These are phyloP conservation scores for Rhizophagus clarus DNA, from an alignment of 192 early-diverging fungal genomes.

Conservation along the genomic window DNA sequence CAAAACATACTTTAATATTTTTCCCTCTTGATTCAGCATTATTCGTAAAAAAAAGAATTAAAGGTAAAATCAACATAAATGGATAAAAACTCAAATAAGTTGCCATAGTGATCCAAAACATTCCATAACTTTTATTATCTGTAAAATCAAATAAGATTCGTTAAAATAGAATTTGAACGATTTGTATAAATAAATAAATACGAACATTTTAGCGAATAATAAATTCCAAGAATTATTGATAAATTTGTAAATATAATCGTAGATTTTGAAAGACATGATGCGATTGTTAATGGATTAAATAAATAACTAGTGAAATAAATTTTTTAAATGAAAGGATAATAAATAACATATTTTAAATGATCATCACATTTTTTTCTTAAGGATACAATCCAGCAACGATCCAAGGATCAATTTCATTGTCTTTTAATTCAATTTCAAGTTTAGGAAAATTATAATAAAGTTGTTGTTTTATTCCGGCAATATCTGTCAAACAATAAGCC, in stretches of 20 bases:
- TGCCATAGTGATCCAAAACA: slow-evolving; percentile 78
- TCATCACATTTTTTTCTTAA: slow-evolving; percentile 33
- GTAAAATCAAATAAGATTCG: not conserved
- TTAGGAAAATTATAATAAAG: slow-evolving; percentile 27
- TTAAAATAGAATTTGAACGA: not conserved
- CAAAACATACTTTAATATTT: not conserved
- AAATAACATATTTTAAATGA: slow-evolving; percentile 13
- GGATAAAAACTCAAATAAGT: slow-evolving; percentile 90
- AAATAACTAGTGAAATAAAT: slow-evolving; percentile 54
- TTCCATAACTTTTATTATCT: slow-evolving; percentile 56
- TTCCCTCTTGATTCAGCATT: not conserved
- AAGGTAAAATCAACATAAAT: slow-evolving; percentile 72
- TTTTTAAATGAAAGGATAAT: slow-evolving; percentile 11
- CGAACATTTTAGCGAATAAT: slow-evolving; percentile 62
- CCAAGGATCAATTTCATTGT: slow-evolving; percentile 22
- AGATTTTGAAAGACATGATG: slow-evolving; percentile 72
- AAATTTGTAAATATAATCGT: slow-evolving; percentile 78
- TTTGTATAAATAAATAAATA: not conserved
- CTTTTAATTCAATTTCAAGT: slow-evolving; percentile 18
- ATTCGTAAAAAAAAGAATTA: slow-evolving; percentile 48
- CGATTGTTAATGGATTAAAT: slow-evolving; percentile 84
- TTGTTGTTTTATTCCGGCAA: slow-evolving; percentile 42
- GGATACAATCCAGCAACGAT: slow-evolving; percentile 38
- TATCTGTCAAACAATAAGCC: slow-evolving; percentile 59
- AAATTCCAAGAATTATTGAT: slow-evolving; percentile 72